These are phyloP conservation scores for Spongospora subterranea DNA, from an alignment of 208 protist species.

Conservation along the genomic window DNA sequence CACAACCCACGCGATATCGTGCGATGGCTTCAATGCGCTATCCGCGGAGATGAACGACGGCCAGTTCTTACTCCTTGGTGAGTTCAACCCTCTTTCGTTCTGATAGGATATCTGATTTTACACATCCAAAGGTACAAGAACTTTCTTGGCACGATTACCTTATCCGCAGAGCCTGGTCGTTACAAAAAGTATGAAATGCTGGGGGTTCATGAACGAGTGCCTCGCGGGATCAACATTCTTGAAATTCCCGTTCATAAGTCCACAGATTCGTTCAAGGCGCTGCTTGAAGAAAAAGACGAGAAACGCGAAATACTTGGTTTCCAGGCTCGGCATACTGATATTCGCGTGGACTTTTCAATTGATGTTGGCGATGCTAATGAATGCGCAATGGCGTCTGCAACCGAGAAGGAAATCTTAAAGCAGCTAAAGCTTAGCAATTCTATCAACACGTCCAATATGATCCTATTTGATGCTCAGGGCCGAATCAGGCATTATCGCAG, in stretches of 20 bases:
- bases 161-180: not conserved
- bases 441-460: slow-evolving; percentile 20
- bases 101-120: not conserved
- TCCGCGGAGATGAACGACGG: slow-evolving; percentile 73
- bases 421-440: not conserved
- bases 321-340: slow-evolving; percentile 44
- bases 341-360: slow-evolving; percentile 26
- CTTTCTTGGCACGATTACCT: slow-evolving; percentile 78
- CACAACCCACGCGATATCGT: slow-evolving; percentile 95
- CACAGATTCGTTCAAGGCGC: not conserved
- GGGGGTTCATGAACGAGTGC: not conserved
- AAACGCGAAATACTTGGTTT: slow-evolving; percentile 19
- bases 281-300: slow-evolving; percentile 38
- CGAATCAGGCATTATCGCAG: slow-evolving; percentile 16
- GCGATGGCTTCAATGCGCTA: slow-evolving; percentile 84
- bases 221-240: not conserved
- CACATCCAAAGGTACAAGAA: slow-evolving; percentile 87
- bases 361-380: not conserved
- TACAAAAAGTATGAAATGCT: not conserved
- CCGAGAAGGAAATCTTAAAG: not conserved
- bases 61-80: slow-evolving; percentile 60
- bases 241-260: slow-evolving; percentile 26
- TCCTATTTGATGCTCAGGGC: not conserved
- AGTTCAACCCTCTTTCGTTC: slow-evolving; percentile 82
- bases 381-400: not conserved